Conservation (phyloP, 2,329 filamentous ascomycete species). For the Fusarium sp. region DNA sequence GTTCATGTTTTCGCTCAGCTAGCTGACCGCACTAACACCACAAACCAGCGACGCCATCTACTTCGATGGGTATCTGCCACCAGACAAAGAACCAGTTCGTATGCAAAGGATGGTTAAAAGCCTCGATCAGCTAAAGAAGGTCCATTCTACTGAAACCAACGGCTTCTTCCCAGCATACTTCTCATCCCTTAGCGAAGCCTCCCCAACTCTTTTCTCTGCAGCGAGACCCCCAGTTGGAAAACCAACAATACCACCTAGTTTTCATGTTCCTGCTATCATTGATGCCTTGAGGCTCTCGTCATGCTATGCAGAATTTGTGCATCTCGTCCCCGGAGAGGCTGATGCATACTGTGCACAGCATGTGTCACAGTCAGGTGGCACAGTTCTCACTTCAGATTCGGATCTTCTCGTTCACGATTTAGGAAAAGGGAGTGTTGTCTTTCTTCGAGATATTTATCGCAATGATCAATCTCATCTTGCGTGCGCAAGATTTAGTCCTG, state of each 20-base stretch:
- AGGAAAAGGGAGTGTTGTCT: constrained; percentile 72
- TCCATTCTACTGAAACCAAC: constrained; percentile 51
- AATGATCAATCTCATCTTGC: constrained; percentile 42
- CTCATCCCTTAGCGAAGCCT: constrained; percentile 25
- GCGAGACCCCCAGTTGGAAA: constrained; percentile 43
- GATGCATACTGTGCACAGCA: constrained; percentile 81
- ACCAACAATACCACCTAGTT: constrained; percentile 67
- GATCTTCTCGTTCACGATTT: constrained; percentile 84
- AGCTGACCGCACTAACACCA: constrained; percentile 11
- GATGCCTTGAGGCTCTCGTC: constrained; percentile 70
- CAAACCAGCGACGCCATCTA: constrained; percentile 69
- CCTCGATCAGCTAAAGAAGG: constrained; percentile 66
- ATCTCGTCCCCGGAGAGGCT: constrained; percentile 84
- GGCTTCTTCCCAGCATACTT: constrained; percentile 46
- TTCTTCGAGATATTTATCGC: constrained; percentile 73
- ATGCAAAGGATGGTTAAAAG: constrained; percentile 69
- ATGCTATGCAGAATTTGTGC: constrained; percentile 58
- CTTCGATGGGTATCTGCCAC: constrained; percentile 87
- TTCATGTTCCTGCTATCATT: constrained; percentile 81
- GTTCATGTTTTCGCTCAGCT: background rate
- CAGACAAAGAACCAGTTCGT: constrained; percentile 72
- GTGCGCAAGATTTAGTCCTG: constrained; percentile 50
- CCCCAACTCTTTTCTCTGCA: constrained; percentile 45
- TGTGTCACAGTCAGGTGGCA: constrained; percentile 65
- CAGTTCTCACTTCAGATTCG: constrained; percentile 84